Evolutionary conservation across 1,139 yeast species (phyloP).

Genomic region (Debaryomycetaceae sp.): DNA sequence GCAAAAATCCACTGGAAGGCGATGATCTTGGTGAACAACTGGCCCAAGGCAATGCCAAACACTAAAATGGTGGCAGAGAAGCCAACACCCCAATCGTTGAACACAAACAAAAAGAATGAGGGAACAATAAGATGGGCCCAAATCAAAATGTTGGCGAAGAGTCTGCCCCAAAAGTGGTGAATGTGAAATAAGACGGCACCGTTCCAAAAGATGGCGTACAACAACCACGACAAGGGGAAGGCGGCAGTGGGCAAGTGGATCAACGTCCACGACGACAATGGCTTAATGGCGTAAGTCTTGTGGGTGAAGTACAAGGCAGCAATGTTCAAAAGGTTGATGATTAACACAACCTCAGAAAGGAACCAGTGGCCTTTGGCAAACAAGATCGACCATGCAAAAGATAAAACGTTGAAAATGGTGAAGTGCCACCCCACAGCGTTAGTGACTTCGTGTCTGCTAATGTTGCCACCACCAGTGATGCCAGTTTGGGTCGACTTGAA

Average conservation of each 20-base stretch:
- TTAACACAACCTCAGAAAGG: constrained; percentile 51
- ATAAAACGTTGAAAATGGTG: constrained; percentile 53
- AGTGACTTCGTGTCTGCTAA: constrained; percentile 23
- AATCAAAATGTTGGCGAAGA: constrained; percentile 66
- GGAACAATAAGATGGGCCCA: constrained; percentile 79
- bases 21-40: constrained; percentile 59
- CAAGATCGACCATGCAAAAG: constrained; percentile 57
- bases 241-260: constrained; percentile 66
- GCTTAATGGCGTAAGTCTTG: constrained; percentile 54
- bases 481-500: constrained; percentile 19
- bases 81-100: constrained; percentile 72
- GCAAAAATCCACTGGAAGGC: constrained; percentile 88
- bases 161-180: constrained; percentile 57
- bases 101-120: constrained; percentile 48
- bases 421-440: constrained; percentile 56
- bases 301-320: constrained; percentile 53
- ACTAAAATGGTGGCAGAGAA: constrained; percentile 52
- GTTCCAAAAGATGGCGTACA: constrained; percentile 75
- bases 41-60: constrained; percentile 67
- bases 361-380: constrained; percentile 55
- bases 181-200: constrained; percentile 66
- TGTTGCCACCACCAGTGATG: constrained; percentile 8
- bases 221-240: constrained; percentile 69
- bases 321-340: constrained; percentile 55
- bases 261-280: constrained; percentile 48